Evolutionary conservation across 352 stramenopile species (phyloP).

Genomic region (Phytophthora hybrid): DNA sequence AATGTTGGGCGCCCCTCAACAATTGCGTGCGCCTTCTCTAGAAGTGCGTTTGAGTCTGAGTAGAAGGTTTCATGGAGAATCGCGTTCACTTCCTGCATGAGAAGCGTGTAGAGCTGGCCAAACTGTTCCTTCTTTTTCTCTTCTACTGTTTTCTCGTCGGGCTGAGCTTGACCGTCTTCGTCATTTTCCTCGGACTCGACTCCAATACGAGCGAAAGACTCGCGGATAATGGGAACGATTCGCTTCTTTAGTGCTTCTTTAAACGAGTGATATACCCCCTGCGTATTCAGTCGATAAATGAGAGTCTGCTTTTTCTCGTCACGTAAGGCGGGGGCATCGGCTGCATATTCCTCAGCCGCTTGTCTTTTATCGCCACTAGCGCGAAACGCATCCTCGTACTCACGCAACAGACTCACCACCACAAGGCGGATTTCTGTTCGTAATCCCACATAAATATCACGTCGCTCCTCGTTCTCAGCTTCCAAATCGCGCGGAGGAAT

Average conservation of each 20-base stretch:
- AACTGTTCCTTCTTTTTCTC: slow-evolving; percentile 69
- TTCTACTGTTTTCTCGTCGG: slow-evolving; percentile 20
- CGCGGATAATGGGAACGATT: slow-evolving; percentile 75
- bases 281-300: slow-evolving; percentile 81
- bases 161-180: slow-evolving; percentile 11
- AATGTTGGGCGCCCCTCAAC: slow-evolving; percentile 32
- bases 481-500: slow-evolving; percentile 60
- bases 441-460: slow-evolving; percentile 55
- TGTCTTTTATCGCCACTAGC: slow-evolving; percentile 21
- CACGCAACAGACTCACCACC: slow-evolving; percentile 61
- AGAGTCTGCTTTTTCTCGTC: slow-evolving; percentile 79
- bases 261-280: slow-evolving; percentile 82
- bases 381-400: slow-evolving; percentile 62
- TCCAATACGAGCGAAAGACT: slow-evolving; percentile 53
- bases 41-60: slow-evolving; percentile 33
- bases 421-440: slow-evolving; percentile 68
- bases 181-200: slow-evolving; percentile 26
- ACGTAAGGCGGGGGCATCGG: slow-evolving; percentile 37
- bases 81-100: slow-evolving; percentile 83
- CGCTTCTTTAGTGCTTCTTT: slow-evolving; percentile 88
- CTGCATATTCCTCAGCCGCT: slow-evolving; percentile 13
- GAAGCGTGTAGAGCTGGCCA: slow-evolving; percentile 65
- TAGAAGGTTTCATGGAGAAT: slow-evolving; percentile 75
- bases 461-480: slow-evolving; percentile 54
- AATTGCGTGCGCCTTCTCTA: slow-evolving; percentile 44